phyloP scores from a whole-genome alignment of 257 asterid genomes.

The Linaria vulgaris region DNA sequence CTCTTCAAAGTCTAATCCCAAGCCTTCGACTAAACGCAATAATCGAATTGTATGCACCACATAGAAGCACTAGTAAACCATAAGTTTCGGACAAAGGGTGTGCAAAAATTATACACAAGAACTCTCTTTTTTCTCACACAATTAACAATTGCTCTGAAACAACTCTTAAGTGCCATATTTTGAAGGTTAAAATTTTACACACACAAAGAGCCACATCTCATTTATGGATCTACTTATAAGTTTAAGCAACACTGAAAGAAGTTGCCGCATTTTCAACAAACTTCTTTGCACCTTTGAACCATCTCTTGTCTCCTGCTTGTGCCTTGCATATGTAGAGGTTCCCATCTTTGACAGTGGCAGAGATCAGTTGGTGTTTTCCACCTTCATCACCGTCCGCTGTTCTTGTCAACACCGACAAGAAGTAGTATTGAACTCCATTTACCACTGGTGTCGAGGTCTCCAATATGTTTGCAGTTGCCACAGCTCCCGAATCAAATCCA shows the following conservation, averaged over 20 bases:
- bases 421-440: slow-evolving; percentile 55
- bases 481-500: slow-evolving; percentile 74
- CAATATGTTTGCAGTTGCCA: slow-evolving; percentile 82
- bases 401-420: slow-evolving; percentile 68
- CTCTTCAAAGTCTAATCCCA: too few species aligned
- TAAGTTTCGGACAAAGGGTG: too few species aligned
- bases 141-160: slow-evolving; percentile 3
- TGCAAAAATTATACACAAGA: slow-evolving; percentile 15
- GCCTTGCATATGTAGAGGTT: slow-evolving; percentile 93
- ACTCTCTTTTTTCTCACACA: slow-evolving; percentile 9
- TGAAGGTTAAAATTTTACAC: slow-evolving; percentile 23
- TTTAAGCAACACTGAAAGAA: slow-evolving; percentile 82
- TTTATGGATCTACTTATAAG: not conserved
- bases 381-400: slow-evolving; percentile 95
- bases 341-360: slow-evolving; percentile 63
- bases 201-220: slow-evolving; percentile 20
- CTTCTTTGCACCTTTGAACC: slow-evolving; percentile 92
- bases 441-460: slow-evolving; percentile 58
- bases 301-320: slow-evolving; percentile 98
- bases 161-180: slow-evolving; percentile 18
- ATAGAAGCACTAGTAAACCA: too few species aligned
- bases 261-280: slow-evolving; percentile 68
- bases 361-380: slow-evolving; percentile 76
- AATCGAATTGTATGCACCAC: too few species aligned
- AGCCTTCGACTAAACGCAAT: too few species aligned